A percentile compares a stretch with the other conserved stretches of the same genome.
Conservation (phyloP, 306 rosid genomes). For the Albizia julibrissin region DNA sequence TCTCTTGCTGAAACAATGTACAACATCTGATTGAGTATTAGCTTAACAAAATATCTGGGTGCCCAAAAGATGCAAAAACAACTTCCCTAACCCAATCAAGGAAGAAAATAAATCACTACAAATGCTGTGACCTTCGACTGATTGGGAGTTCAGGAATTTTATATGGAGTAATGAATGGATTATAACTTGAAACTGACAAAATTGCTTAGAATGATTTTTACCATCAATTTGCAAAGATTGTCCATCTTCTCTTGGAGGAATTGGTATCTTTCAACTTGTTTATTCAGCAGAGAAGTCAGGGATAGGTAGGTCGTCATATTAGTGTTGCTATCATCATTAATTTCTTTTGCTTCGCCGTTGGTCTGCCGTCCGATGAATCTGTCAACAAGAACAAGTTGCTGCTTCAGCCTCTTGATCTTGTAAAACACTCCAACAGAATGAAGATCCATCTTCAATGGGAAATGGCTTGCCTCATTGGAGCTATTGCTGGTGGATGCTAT, state of each 20-base stretch:
- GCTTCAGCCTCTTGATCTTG: slow-evolving; percentile 63
- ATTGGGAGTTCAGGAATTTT: too few relatives aligned
- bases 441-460: slow-evolving; percentile 28
- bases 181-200: slow-evolving; percentile 21
- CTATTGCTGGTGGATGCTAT: background rate
- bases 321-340: slow-evolving; percentile 29
- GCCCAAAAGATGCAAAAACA: too few relatives aligned
- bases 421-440: slow-evolving; percentile 11
- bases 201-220: slow-evolving; percentile 28
- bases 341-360: slow-evolving; percentile 29
- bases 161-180: background rate
- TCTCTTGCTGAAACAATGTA: background rate
- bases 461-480: slow-evolving; percentile 47
- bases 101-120: background rate
- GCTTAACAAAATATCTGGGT: too few relatives aligned
- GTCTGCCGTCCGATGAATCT: slow-evolving; percentile 57
- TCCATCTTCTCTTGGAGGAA: slow-evolving; percentile 57
- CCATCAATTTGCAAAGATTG: slow-evolving; percentile 62
- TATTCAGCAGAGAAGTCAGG: background rate
- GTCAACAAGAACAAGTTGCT: slow-evolving; percentile 64
- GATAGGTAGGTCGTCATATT: slow-evolving; percentile 18
- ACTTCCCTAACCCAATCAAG: too few relatives aligned
- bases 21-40: background rate
- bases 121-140: background rate
- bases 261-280: background rate